These are phyloP conservation scores for Linum trigynum DNA, from an alignment of 345 rosid species.

Conservation along the genomic window DNA sequence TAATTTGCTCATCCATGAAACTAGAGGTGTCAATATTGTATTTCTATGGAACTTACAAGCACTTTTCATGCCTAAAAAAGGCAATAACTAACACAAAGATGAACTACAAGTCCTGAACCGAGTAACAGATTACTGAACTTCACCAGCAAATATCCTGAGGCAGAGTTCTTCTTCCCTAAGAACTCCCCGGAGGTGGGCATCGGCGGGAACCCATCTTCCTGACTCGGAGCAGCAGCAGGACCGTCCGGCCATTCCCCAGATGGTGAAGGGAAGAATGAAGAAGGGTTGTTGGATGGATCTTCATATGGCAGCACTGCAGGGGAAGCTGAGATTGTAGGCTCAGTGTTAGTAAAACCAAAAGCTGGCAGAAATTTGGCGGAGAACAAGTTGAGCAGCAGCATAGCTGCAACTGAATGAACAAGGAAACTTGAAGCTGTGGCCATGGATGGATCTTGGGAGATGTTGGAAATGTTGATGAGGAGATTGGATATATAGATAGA, in stretches of 20 bases:
- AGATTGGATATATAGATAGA: slow-evolving; percentile 4
- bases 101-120: no score
- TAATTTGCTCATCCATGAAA: no score
- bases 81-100: no score
- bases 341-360: slow-evolving; percentile 18
- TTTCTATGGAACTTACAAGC: no score
- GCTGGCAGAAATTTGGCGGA: slow-evolving; percentile 18
- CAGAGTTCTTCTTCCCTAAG: slow-evolving; percentile 35
- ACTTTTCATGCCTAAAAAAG: no score
- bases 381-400: slow-evolving; percentile 11
- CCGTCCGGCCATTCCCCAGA: slow-evolving; percentile 16
- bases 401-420: slow-evolving; percentile 14
- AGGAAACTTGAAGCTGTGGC: slow-evolving; percentile 23
- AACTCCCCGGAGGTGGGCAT: slow-evolving; percentile 43
- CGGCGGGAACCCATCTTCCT: slow-evolving; percentile 29
- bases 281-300: slow-evolving; percentile 39
- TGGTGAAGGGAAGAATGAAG: slow-evolving; percentile 62
- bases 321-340: slow-evolving; percentile 43
- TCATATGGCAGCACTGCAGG: slow-evolving; percentile 46
- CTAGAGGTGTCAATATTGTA: no score
- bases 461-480: background rate
- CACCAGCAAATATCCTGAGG: background rate
- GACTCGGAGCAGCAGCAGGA: slow-evolving; percentile 32
- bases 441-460: slow-evolving; percentile 22
- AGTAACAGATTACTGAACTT: no score